These are phyloP conservation scores for Saturnispora halmiae DNA, from an alignment of 805 yeast species.

Conservation along the genomic window DNA sequence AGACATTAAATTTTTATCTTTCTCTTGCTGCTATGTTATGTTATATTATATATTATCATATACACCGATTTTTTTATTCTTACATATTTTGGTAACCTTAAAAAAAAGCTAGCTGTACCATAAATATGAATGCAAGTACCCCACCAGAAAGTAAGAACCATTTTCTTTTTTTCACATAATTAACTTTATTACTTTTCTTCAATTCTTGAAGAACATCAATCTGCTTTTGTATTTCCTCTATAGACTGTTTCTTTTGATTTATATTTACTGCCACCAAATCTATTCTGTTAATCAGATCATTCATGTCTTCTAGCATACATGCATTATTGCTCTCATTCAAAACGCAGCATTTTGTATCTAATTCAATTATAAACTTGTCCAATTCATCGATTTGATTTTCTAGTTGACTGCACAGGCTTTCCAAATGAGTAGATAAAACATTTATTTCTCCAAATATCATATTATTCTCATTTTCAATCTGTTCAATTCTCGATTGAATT, in stretches of 20 bases:
- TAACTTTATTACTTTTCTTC: constrained; percentile 14
- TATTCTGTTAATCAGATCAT: constrained; percentile 24
- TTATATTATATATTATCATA: too few relatives aligned
- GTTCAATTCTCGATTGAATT: constrained; percentile 18
- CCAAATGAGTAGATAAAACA: constrained; percentile 22
- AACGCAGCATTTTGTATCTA: constrained; percentile 17
- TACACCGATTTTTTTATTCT: too few relatives aligned
- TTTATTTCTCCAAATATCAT: constrained; percentile 24
- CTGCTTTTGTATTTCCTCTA: constrained; percentile 18
- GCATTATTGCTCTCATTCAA: constrained; percentile 22
- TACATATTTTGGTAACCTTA: too few relatives aligned
- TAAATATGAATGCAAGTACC: not conserved
- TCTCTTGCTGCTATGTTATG: too few relatives aligned
- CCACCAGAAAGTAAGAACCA: constrained; percentile 1
- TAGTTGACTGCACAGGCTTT: constrained; percentile 23
- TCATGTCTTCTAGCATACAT: constrained; percentile 21
- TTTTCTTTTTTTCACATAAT: constrained; percentile 10
- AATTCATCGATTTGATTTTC: constrained; percentile 21
- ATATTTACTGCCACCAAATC: constrained; percentile 20
- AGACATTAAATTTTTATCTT: not conserved
- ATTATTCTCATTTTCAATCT: constrained; percentile 24
- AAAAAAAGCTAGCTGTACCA: constrained; percentile 2
- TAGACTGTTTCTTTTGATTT: constrained; percentile 16
- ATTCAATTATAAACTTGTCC: constrained; percentile 21
- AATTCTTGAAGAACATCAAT: constrained; percentile 17